Percentiles rank a stretch among this genome's conserved stretches.
Conservation (phyloP, 2,329 filamentous ascomycete genomes). For the Fusarium sp. region DNA sequence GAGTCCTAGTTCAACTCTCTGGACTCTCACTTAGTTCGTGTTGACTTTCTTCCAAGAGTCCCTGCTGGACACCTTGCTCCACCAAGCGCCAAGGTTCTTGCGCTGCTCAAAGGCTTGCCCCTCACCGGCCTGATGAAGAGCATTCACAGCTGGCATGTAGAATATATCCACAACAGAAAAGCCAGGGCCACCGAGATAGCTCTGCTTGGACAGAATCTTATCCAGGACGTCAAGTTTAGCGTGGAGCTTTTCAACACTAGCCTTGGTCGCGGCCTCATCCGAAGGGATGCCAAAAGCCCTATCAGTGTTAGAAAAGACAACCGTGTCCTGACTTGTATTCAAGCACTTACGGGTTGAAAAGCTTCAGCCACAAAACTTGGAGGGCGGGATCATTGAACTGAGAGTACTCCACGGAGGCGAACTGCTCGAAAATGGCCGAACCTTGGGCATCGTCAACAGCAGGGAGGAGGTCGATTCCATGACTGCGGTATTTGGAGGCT, state of each 20-base stretch:
- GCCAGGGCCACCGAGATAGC: not conserved
- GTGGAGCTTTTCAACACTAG: not conserved
- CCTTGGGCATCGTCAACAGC: not conserved
- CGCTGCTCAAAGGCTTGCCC: not conserved
- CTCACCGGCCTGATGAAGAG: not conserved
- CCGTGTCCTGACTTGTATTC: not conserved
- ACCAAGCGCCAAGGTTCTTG: not conserved
- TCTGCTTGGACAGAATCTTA: not conserved
- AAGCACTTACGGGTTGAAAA: not conserved
- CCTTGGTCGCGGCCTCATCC: not conserved
- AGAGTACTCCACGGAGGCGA: not conserved
- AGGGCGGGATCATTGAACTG: not conserved
- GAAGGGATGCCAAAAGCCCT: not conserved
- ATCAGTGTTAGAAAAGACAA: not conserved
- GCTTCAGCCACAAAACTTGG: not conserved
- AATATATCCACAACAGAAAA: not conserved
- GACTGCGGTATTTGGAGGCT: not conserved
- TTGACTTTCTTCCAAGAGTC: not conserved
- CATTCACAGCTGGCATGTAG: not conserved
- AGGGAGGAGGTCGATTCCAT: not conserved
- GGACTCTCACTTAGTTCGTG: not conserved
- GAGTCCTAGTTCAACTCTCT: no score
- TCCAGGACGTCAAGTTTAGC: not conserved
- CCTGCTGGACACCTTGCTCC: not conserved
- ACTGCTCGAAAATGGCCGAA: not conserved